Evolutionary conservation across 2,329 filamentous ascomycete genomes (phyloP), one percentile per base, ranked within the genome.

Genomic region (Fusarium pilosicola): DNA sequence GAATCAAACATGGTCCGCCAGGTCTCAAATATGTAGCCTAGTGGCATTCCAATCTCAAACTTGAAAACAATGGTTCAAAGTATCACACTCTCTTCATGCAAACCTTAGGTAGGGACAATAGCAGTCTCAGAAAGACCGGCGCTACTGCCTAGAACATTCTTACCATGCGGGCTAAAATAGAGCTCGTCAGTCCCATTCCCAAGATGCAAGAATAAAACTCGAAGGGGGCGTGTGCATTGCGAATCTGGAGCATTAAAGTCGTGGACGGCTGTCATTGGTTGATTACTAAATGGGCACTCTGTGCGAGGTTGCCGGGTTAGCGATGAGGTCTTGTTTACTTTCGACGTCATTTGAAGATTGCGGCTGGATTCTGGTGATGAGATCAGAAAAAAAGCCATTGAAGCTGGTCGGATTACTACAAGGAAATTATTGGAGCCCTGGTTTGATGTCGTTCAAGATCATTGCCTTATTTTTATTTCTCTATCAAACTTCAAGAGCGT

Each of bases 271-370:
- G 22, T 59, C 18, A 78, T 78, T 78, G 76, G 77, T 8, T 26
- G 8, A 34, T 13, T 38, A 36, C 32, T 30, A 39, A 60, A 30
- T 45, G 55, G 62, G 63, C n/a, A 32, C 48, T 41, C 59, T 30
- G 28, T 48, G 41, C 28, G 32, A 26, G 44, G 80, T 81, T 81
- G 80, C 70, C 71, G 30, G 72, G 79, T 62, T 70, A 75, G 69
- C 66, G 7, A 18, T 12, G 11, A 7, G 13, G 34, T 8, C 18
- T 34, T 81, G 42, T 80, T 82, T 81, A 81, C 79, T 77, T 75
- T 39, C 73, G 78, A 81, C 79, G 80, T 81, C 80, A 82, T 69
- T 54, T 49, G 13, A 41, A n/a, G 54, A 28, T 48, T 66, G 38
- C 32, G 55, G 65, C 44, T 55, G 46, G 20, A 49, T 26, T 32